Percentiles rank a stretch among this genome's conserved stretches.
phyloP scores from a whole-genome alignment of 441 rosid genomes.

The Erodium moschatum region DNA sequence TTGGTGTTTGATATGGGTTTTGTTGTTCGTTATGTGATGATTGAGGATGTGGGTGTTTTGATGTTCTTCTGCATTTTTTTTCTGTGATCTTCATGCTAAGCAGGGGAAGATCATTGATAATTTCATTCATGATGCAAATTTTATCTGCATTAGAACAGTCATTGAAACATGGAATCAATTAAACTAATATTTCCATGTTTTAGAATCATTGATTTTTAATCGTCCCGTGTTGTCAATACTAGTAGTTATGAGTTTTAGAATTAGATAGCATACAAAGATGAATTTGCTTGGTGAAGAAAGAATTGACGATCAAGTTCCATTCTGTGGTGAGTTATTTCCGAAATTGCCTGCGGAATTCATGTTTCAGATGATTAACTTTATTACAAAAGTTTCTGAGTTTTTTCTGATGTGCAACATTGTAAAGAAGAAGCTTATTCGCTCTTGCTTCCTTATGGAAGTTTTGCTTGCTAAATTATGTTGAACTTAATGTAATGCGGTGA shows the following conservation, averaged over 20 bases:
- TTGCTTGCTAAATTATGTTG: neutral
- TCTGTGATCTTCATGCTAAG: neutral
- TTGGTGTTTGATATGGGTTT: neutral
- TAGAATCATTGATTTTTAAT: neutral
- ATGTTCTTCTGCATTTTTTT: too few species aligned
- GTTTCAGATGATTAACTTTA: neutral
- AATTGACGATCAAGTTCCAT: too few species aligned
- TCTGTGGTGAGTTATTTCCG: too few species aligned
- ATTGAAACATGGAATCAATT: too few species aligned
- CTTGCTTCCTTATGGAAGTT: neutral
- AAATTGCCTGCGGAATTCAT: neutral
- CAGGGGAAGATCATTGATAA: too few species aligned
- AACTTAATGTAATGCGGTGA: neutral
- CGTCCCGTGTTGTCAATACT: neutral
- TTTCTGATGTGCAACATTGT: neutral
- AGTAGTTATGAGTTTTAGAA: neutral
- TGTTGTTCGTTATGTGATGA: neutral
- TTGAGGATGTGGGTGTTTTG: neutral
- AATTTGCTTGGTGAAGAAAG: neutral
- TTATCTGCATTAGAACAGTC: neutral
- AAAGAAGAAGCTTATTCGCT: constrained; percentile 4
- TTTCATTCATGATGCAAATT: too few species aligned
- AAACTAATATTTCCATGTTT: neutral
- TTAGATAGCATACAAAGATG: neutral
- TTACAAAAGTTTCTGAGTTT: neutral